A percentile compares a stretch with the other conserved stretches of the same genome.
These are phyloP conservation scores for Didymella arachidicola DNA, from an alignment of 2,329 filamentous ascomycete species.

Conservation along the genomic window DNA sequence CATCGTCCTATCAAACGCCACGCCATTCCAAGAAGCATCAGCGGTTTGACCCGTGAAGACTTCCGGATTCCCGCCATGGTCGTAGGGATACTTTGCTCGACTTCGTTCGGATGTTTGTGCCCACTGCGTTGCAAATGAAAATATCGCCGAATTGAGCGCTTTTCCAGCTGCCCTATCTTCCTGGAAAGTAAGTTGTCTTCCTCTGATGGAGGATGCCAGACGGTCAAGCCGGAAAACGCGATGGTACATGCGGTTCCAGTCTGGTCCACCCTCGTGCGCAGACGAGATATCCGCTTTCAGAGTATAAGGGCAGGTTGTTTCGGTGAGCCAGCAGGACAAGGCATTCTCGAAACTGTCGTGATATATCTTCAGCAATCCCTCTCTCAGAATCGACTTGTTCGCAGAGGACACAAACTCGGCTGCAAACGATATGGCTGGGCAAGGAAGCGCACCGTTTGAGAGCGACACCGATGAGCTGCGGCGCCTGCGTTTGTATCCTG, in stretches of 20 bases:
- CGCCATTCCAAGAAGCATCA: neutral
- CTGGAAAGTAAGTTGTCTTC: conserved; percentile 51
- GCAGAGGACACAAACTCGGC: conserved; percentile 45
- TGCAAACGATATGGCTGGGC: conserved; percentile 31
- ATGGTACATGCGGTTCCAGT: conserved; percentile 61
- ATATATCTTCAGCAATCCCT: conserved; percentile 59
- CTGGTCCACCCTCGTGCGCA: conserved; percentile 49
- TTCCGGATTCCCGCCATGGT: conserved; percentile 20
- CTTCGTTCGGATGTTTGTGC: conserved; percentile 41
- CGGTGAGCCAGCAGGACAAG: conserved; percentile 63
- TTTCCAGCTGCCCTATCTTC: conserved; percentile 57
- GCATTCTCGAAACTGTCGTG: conserved; percentile 64
- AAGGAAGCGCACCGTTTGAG: conserved; percentile 31
- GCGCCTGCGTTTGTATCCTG: conserved; percentile 37
- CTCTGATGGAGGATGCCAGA: conserved; percentile 51
- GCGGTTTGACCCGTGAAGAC: conserved; percentile 22
- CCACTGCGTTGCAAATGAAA: conserved; percentile 64
- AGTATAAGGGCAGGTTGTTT: conserved; percentile 62
- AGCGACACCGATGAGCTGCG: conserved; percentile 32
- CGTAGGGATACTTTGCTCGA: conserved; percentile 42
- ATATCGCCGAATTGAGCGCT: conserved; percentile 59
- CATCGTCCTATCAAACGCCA: conserved; percentile 49
- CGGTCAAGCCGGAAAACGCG: conserved; percentile 60
- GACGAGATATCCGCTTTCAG: conserved; percentile 38
- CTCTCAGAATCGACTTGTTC: conserved; percentile 53